A percentile compares a stretch with the other conserved stretches of the same genome.
Conservation (phyloP, 495 filamentous ascomycete genomes). For the Clavariopsis aquatica region DNA sequence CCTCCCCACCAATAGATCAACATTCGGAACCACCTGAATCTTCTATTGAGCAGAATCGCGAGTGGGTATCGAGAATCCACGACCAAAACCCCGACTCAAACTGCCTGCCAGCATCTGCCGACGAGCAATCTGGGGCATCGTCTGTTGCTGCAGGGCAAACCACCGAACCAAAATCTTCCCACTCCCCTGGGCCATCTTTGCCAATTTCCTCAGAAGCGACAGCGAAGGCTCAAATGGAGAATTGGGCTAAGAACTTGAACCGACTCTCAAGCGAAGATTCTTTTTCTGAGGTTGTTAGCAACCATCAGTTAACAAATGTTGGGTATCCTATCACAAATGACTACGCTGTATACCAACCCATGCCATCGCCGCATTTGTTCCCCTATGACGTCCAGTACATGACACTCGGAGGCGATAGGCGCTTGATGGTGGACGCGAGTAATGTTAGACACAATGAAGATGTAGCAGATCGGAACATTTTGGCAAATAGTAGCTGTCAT, state of each 20-base stretch:
- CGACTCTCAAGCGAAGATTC: neutral
- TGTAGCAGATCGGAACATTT: conserved; percentile 40
- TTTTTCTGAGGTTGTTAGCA: neutral
- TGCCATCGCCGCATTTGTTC: neutral
- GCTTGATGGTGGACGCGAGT: conserved; percentile 4
- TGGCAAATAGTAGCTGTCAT: neutral
- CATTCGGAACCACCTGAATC: neutral
- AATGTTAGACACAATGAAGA: conserved; percentile 33
- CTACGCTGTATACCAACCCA: conserved; percentile 6
- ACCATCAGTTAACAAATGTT: neutral
- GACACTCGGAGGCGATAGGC: conserved; percentile 24
- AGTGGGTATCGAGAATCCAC: neutral
- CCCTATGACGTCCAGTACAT: conserved; percentile 17
- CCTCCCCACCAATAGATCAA: neutral
- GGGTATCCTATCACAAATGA: conserved; percentile 9
- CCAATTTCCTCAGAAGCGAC: too few relatives aligned
- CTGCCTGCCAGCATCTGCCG: neutral
- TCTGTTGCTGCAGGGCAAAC: too few relatives aligned
- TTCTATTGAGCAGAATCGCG: neutral
- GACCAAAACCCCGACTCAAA: neutral
- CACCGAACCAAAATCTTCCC: too few relatives aligned
- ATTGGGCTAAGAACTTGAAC: neutral
- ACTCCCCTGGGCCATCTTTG: too few relatives aligned
- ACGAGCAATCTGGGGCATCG: neutral
- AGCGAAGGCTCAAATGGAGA: neutral